Percentiles rank a stretch among this genome's conserved stretches.
These are phyloP conservation scores for Pythium dissotocum DNA, from an alignment of 352 stramenopile species.

Conservation along the genomic window DNA sequence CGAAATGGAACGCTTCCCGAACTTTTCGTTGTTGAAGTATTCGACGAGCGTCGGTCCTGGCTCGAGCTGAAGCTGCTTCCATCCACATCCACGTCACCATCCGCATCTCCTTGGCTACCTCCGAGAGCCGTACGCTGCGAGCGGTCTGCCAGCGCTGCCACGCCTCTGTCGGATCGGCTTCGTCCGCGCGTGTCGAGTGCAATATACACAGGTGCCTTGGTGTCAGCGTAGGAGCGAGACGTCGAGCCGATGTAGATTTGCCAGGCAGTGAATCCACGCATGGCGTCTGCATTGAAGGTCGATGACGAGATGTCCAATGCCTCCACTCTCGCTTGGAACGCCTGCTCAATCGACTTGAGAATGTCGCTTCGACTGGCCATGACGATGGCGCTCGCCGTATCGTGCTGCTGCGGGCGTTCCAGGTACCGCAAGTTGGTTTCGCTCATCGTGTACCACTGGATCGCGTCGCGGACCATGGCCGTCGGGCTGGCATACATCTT, in stretches of 20 bases:
- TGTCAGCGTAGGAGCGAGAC: slow-evolving; percentile 9
- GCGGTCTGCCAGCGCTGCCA: not conserved
- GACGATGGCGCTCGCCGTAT: not conserved
- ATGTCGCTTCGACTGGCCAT: not conserved
- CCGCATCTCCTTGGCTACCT: not conserved
- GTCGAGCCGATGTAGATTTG: slow-evolving; percentile 6
- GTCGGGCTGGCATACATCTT: slow-evolving; percentile 42
- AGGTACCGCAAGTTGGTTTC: slow-evolving; percentile 46
- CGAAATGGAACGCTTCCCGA: not conserved
- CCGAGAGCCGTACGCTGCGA: not conserved
- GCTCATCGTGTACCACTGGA: slow-evolving; percentile 56
- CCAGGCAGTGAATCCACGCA: slow-evolving; percentile 17
- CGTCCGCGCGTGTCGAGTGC: slow-evolving; percentile 48
- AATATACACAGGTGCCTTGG: slow-evolving; percentile 48
- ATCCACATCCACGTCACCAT: not conserved
- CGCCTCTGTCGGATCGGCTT: not conserved
- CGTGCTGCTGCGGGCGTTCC: slow-evolving; percentile 23
- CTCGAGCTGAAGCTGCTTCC: not conserved
- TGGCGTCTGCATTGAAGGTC: slow-evolving; percentile 4
- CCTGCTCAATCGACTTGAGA: slow-evolving; percentile 1
- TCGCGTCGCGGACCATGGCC: slow-evolving; percentile 45
- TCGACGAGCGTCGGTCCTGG: not conserved
- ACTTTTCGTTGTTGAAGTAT: not conserved
- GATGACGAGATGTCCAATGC: slow-evolving; percentile 10
- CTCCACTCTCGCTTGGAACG: slow-evolving; percentile 19